Evolutionary conservation across 2,329 filamentous ascomycete genomes (phyloP).

Genomic region (Aureobasidium sp.): DNA sequence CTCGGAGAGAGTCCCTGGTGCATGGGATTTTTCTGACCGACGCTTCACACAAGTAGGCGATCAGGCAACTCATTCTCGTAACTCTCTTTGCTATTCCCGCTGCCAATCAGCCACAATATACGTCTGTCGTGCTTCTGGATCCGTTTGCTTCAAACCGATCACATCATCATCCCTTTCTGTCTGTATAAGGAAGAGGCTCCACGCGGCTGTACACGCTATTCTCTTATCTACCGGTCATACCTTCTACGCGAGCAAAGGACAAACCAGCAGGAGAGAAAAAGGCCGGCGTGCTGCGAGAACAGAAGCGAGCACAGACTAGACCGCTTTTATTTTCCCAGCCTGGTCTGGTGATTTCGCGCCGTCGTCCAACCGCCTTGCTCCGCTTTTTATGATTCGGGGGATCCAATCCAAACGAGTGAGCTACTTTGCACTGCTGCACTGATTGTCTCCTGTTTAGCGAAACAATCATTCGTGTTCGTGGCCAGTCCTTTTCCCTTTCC

Average conservation of each 20-base stretch:
- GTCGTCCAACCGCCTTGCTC: constrained; percentile 13
- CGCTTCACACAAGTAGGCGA: not conserved
- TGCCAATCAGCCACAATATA: constrained; percentile 6
- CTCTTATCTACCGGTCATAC: not conserved
- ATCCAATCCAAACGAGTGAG: not conserved
- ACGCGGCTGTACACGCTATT: not conserved
- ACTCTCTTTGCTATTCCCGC: not conserved
- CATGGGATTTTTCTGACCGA: not conserved
- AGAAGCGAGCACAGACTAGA: constrained; percentile 8
- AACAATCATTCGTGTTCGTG: not conserved
- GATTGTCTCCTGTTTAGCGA: constrained; percentile 5
- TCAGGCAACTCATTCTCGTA: not conserved
- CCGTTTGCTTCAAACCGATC: constrained; percentile 5
- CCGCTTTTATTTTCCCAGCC: not conserved
- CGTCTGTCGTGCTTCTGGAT: constrained; percentile 8
- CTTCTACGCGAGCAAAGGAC: constrained; percentile 5
- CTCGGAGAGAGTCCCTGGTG: constrained; percentile 2
- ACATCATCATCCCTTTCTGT: not conserved
- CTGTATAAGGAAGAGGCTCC: constrained; percentile 12
- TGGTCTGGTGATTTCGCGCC: constrained; percentile 4
- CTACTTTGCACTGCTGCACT: not conserved
- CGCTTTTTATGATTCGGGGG: constrained; percentile 11
- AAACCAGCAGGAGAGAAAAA: not conserved
- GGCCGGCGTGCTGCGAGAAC: constrained; percentile 6
- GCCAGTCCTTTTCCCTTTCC: not conserved